These are phyloP conservation scores for Quercus robur DNA, from an alignment of 306 rosid species.

Conservation along the genomic window DNA sequence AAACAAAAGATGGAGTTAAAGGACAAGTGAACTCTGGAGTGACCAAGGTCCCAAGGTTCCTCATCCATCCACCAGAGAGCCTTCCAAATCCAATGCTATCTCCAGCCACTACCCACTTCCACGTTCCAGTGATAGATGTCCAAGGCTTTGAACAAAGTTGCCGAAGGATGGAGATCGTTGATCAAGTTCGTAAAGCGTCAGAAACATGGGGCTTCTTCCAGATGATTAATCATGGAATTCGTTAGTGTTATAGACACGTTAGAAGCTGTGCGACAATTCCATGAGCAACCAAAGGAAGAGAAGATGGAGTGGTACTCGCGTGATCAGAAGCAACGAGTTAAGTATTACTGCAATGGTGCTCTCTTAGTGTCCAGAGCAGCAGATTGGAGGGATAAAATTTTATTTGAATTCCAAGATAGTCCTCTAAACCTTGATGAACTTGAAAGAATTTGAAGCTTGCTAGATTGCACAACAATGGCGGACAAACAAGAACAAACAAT, in stretches of 20 bases:
- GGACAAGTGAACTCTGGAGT: constrained; percentile 62
- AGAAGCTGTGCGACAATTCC: constrained; percentile 43
- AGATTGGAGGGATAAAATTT: constrained; percentile 75
- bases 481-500: too few species aligned
- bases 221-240: constrained; percentile 59
- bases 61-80: constrained; percentile 46
- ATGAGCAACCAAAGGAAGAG: constrained; percentile 57
- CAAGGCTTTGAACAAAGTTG: constrained; percentile 21
- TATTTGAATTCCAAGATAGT: constrained; percentile 58
- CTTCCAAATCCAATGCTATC: background rate
- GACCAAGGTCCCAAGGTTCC: constrained; percentile 53
- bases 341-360: constrained; percentile 66
- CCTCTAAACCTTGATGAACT: constrained; percentile 43
- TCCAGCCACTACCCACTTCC: constrained; percentile 6
- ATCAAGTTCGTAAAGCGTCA: constrained; percentile 46
- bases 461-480: too few species aligned
- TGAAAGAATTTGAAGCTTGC: background rate
- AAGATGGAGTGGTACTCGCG: constrained; percentile 76
- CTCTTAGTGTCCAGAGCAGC: constrained; percentile 60
- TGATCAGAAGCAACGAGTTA: constrained; percentile 38
- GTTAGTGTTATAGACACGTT: constrained; percentile 44
- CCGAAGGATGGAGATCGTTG: constrained; percentile 33
- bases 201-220: constrained; percentile 78
- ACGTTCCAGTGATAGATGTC: constrained; percentile 62
- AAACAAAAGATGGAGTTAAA: constrained; percentile 68